Percentiles rank a stretch among this genome's conserved stretches.
Conservation (phyloP, 805 yeast genomes). For the Candida cerambycidarum region DNA sequence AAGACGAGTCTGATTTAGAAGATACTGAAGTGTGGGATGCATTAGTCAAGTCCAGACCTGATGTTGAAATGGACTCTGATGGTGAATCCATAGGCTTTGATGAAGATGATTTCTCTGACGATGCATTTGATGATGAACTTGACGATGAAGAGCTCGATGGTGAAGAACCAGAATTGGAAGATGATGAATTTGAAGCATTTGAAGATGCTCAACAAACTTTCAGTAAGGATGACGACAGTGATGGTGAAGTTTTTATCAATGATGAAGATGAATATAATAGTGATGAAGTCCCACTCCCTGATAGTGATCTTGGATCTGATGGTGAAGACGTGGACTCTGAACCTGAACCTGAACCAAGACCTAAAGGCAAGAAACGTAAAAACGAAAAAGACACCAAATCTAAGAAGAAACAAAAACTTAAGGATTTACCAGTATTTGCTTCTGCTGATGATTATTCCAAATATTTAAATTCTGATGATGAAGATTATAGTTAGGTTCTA, state of each 20-base stretch:
- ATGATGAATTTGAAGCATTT: slow-evolving; percentile 7
- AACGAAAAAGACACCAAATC: slow-evolving; percentile 31
- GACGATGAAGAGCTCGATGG: slow-evolving; percentile 17
- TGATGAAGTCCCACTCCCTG: slow-evolving; percentile 18
- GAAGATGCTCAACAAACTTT: slow-evolving; percentile 19
- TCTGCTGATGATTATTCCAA: slow-evolving; percentile 84
- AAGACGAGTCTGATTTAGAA: slow-evolving; percentile 27
- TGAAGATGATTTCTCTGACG: slow-evolving; percentile 37
- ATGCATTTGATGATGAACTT: slow-evolving; percentile 27
- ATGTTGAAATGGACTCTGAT: slow-evolving; percentile 51
- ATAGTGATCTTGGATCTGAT: slow-evolving; percentile 10
- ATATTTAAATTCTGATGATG: slow-evolving; percentile 66
- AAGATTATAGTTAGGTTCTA: slow-evolving; percentile 28
- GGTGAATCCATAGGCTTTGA: slow-evolving; percentile 40
- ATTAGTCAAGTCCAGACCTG: slow-evolving; percentile 71
- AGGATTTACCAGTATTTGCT: slow-evolving; percentile 79
- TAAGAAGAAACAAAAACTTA: slow-evolving; percentile 51
- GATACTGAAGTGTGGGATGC: slow-evolving; percentile 79
- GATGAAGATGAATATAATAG: slow-evolving; percentile 39
- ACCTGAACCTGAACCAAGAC: slow-evolving; percentile 18
- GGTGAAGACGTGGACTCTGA: no score
- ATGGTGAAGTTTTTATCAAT: slow-evolving; percentile 13
- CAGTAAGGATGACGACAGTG: slow-evolving; percentile 9
- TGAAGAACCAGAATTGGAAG: slow-evolving; percentile 1
- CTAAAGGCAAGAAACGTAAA: slow-evolving; percentile 18